Percentiles rank a stretch among this genome's conserved stretches.
Conservation (phyloP, 345 rosid species). For the Syzygium jambos region DNA sequence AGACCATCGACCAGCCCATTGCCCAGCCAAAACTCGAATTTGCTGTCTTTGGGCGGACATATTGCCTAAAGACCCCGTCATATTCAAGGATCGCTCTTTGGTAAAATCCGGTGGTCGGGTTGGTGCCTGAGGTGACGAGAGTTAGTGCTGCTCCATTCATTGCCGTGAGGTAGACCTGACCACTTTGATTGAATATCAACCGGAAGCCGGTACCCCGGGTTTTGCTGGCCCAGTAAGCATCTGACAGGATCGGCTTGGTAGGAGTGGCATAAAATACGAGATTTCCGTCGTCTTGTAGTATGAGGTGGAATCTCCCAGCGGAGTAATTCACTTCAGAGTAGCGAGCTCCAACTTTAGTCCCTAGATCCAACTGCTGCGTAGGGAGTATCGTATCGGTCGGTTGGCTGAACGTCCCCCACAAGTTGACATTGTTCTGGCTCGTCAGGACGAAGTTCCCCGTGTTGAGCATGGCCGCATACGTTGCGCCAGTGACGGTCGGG, state of each 20-base stretch:
- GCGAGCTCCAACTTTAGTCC: not conserved
- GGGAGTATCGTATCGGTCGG: slow-evolving; percentile 1
- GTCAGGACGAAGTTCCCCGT: not conserved
- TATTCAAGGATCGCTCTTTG: slow-evolving; percentile 35
- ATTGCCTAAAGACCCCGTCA: slow-evolving; percentile 52
- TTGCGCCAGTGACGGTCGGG: no score
- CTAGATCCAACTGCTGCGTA: not conserved
- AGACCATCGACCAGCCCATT: slow-evolving; percentile 7
- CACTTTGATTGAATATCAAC: not conserved
- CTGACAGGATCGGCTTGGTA: not conserved
- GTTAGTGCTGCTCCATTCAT: no score
- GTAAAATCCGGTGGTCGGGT: slow-evolving; percentile 5
- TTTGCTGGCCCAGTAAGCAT: not conserved
- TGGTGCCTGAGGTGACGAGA: no score
- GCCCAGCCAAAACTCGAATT: not conserved
- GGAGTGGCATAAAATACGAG: not conserved
- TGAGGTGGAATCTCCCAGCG: not conserved
- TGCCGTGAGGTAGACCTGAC: no score
- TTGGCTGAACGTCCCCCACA: not conserved
- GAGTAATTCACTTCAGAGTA: not conserved
- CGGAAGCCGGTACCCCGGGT: not conserved
- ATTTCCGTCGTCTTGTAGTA: no score
- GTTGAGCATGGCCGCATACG: not conserved
- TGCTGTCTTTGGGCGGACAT: slow-evolving; percentile 28
- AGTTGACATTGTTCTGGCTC: not conserved